A percentile compares a stretch with the other conserved stretches of the same genome.
Conservation (phyloP, 306 rosid genomes). For the Hippophae rhamnoides region DNA sequence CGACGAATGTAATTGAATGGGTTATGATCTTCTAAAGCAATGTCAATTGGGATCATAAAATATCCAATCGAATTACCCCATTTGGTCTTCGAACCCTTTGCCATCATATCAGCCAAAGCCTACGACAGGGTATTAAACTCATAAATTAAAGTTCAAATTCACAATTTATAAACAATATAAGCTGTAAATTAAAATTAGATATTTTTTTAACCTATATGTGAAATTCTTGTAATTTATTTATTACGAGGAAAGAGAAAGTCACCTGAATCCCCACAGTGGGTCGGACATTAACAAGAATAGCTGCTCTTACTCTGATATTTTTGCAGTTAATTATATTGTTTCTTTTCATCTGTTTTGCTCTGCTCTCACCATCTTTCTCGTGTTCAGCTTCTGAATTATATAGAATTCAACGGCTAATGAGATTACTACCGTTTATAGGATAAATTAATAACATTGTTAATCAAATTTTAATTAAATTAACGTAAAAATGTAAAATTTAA, state of each 20-base stretch:
- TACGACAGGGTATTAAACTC: slow-evolving; percentile 7
- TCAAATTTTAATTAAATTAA: no score
- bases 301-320: slow-evolving; percentile 36
- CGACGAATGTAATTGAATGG: slow-evolving; percentile 46
- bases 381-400: slow-evolving; percentile 10
- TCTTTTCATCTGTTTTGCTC: slow-evolving; percentile 6
- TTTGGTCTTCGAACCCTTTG: slow-evolving; percentile 38
- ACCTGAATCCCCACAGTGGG: slow-evolving; percentile 53
- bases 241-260: slow-evolving; percentile 2
- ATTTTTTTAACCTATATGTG: neutral
- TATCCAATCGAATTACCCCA: slow-evolving; percentile 62
- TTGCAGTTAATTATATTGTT: slow-evolving; percentile 11
- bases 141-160: no score
- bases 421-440: neutral
- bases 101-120: slow-evolving; percentile 62
- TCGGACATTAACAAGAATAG: slow-evolving; percentile 41
- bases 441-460: neutral
- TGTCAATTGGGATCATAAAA: slow-evolving; percentile 31
- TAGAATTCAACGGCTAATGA: neutral
- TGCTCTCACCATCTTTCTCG: slow-evolving; percentile 4
- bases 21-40: slow-evolving; percentile 27
- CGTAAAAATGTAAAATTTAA: no score
- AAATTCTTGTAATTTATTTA: neutral
- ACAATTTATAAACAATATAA: no score
- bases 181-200: no score